Evolutionary conservation across 2,329 filamentous ascomycete genomes (phyloP), one percentile per base, ranked within the genome.

Genomic region (Orbilia javanica): DNA sequence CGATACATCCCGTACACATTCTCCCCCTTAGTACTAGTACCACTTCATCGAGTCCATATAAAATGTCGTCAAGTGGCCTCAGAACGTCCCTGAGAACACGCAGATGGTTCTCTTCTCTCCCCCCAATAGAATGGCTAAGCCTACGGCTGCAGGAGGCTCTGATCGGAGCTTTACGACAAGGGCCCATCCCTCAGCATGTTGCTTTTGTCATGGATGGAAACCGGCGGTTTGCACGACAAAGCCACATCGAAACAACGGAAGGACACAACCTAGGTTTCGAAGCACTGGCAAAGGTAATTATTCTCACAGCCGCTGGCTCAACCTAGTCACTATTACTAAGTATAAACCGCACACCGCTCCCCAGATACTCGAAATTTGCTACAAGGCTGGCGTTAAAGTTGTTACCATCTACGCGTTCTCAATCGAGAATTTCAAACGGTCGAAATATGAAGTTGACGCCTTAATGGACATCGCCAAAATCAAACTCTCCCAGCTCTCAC

Each of bases 201-300:
- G 96, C 96, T n/a, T 99, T 99, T 83, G 95, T 97, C 81, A 99
- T 99, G 96, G 96, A 99, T 84, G 96, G 96, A 70, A 99, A 99
- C 85, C 88, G 96, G 82, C 91, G 96, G 53, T 99, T 96, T 86
- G 96, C 96, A 13, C 89, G 93, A 79, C 92, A 88, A 79, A 93
- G 96, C 85, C 90, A 95, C 80, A 97, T 99, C 83, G 96, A 99
- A 86, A 97, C 94, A 0, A 91, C 98, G 36, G 95, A 99, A 85
- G 96, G 96, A 25, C 96, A 99, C 84, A 94, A 97, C 83, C 86
- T 97, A 81, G 96, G 96, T 1, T 99, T 98, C 82, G 96, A 99
- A 85, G 94, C 96, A 31, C 87, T 99, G 79, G 96, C 95, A 62
- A 90, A 91, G 83, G 93, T 95, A 86, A 27, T 22, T 34, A 67